phyloP scores from a whole-genome alignment of 441 rosid genomes.

The Euphorbia celastroides region DNA sequence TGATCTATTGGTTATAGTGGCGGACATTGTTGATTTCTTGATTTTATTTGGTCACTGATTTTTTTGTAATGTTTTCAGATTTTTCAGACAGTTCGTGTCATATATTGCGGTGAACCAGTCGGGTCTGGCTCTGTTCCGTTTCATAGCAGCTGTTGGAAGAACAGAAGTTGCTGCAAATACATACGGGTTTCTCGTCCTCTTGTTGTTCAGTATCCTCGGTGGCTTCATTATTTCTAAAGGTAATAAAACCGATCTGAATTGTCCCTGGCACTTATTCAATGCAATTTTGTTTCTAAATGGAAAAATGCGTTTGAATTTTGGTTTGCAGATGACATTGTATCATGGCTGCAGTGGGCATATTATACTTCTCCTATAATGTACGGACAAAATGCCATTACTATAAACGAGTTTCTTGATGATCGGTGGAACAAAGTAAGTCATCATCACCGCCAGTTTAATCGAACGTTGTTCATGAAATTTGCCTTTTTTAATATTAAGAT shows the following conservation, averaged over 20 bases:
- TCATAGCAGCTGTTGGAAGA: conserved; percentile 58
- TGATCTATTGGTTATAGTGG: not conserved
- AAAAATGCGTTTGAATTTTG: not conserved
- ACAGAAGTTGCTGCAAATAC: conserved; percentile 47
- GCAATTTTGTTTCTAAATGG: not conserved
- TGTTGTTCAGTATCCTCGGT: conserved; percentile 54
- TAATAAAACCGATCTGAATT: too few species aligned
- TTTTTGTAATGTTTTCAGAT: conserved; percentile 27
- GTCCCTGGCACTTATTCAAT: too few species aligned
- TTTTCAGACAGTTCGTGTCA: conserved; percentile 53
- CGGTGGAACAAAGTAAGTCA: conserved; percentile 71
- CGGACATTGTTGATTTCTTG: too few species aligned
- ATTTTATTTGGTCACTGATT: too few species aligned
- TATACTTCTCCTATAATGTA: conserved; percentile 83
- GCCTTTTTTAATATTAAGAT: not conserved
- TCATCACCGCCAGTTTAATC: not conserved
- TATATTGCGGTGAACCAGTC: conserved; percentile 52
- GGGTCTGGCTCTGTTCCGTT: conserved; percentile 61
- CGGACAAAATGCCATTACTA: conserved; percentile 78
- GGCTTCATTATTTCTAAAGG: conserved; percentile 62
- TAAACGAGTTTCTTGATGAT: conserved; percentile 76
- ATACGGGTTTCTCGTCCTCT: conserved; percentile 43
- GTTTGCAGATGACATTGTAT: conserved; percentile 52
- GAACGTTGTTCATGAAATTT: not conserved
- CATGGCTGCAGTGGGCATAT: conserved; percentile 84